Percentiles rank a stretch among this genome's conserved stretches.
Evolutionary conservation across 768 basidiomycete species (phyloP).

Genomic region (Termitomyces sp.): DNA sequence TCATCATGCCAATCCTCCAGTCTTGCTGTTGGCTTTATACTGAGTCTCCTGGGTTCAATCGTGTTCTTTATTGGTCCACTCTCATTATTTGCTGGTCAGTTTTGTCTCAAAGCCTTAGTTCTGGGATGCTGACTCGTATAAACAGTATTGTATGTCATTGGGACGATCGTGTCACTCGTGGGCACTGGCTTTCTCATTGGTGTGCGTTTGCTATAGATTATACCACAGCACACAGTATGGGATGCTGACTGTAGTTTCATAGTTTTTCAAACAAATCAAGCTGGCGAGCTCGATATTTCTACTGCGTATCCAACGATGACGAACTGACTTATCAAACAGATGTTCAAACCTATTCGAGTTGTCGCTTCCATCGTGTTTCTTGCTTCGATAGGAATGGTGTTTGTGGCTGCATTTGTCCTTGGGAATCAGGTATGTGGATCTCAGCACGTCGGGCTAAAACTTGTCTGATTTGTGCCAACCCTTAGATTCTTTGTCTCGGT

Average conservation of each 20-base stretch:
- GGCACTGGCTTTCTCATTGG: constrained; percentile 92
- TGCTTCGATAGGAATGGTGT: constrained; percentile 73
- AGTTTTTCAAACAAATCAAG: constrained; percentile 81
- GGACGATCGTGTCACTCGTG: constrained; percentile 74
- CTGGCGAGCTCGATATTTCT: constrained; percentile 38
- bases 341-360: constrained; percentile 92
- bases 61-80: constrained; percentile 69
- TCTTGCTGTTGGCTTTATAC: constrained; percentile 64
- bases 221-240: neutral
- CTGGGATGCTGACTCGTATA: constrained; percentile 2
- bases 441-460: neutral
- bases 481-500: constrained; percentile 66
- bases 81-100: constrained; percentile 69
- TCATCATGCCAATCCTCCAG: constrained; percentile 31
- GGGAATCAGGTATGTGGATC: constrained; percentile 47
- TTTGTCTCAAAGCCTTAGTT: neutral
- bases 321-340: constrained; percentile 37
- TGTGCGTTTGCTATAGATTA: constrained; percentile 40
- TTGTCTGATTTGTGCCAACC: neutral
- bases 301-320: neutral
- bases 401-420: constrained; percentile 81
- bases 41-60: constrained; percentile 76
- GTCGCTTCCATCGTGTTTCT: constrained; percentile 77
- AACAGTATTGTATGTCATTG: constrained; percentile 75
- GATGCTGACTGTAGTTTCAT: constrained; percentile 3